Evolutionary conservation across 108 stramenopile genomes (phyloP).

Genomic region (Skeletonema potamos): DNA sequence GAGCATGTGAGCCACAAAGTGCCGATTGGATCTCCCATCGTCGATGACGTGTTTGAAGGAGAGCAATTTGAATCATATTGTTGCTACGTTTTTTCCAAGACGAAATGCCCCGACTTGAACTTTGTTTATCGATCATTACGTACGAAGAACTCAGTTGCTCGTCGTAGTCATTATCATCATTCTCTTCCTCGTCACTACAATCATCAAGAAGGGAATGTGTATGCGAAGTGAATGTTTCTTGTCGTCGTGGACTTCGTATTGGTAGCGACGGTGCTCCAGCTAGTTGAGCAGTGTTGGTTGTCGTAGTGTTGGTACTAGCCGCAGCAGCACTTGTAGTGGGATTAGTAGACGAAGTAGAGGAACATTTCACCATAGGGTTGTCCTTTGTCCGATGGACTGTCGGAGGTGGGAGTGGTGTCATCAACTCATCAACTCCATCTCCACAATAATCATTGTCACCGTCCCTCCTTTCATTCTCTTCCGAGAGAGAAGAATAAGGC

Average conservation of each 20-base stretch:
- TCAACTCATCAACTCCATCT: not conserved
- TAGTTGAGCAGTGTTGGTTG: not conserved
- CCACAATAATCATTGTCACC: not conserved
- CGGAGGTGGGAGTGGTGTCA: slow-evolving; percentile 10
- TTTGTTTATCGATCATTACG: slow-evolving; percentile 6
- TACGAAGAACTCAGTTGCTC: slow-evolving; percentile 9
- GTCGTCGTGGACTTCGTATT: slow-evolving; percentile 9
- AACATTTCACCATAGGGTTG: not conserved
- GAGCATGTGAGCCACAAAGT: slow-evolving; percentile 36
- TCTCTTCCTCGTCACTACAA: slow-evolving; percentile 49
- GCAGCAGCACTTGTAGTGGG: not conserved
- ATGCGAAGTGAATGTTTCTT: slow-evolving; percentile 6
- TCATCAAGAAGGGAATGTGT: slow-evolving; percentile 47
- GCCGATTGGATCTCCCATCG: slow-evolving; percentile 44
- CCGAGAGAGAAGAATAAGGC: not conserved
- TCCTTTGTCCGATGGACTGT: slow-evolving; percentile 18
- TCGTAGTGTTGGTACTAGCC: not conserved
- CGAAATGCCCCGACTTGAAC: slow-evolving; percentile 2
- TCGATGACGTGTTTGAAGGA: slow-evolving; percentile 42
- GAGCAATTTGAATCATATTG: slow-evolving; percentile 35
- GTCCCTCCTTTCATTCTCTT: not conserved
- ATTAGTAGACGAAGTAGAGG: not conserved
- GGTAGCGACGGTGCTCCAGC: not conserved
- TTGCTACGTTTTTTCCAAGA: slow-evolving; percentile 16
- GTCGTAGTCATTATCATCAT: not conserved